Evolutionary conservation across 352 stramenopile species (phyloP).

Genomic region (Pilasporangium apinafurcum): DNA sequence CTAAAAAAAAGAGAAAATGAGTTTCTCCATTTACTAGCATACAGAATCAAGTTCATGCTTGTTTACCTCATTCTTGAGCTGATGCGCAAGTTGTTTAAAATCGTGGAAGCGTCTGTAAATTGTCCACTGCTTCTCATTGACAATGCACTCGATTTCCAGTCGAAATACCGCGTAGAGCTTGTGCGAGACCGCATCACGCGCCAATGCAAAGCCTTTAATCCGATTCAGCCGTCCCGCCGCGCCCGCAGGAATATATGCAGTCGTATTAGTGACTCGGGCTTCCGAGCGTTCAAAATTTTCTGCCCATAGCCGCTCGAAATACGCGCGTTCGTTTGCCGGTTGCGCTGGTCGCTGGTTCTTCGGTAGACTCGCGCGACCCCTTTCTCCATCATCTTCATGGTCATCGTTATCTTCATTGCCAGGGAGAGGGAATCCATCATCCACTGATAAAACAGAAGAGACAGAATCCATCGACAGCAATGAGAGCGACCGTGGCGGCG

Average conservation of each 20-base stretch:
- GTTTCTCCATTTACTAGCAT: too few species aligned
- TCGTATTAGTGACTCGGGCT: constrained; percentile 55
- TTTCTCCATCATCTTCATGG: constrained; percentile 15
- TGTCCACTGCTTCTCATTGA: constrained; percentile 84
- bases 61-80: constrained; percentile 60
- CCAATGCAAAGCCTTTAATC: constrained; percentile 78
- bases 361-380: constrained; percentile 24
- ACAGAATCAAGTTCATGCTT: neutral
- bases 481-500: constrained; percentile 29
- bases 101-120: constrained; percentile 84
- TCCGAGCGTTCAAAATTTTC: constrained; percentile 83
- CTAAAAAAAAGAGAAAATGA: constrained; percentile 8
- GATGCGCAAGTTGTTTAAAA: constrained; percentile 79
- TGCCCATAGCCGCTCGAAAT: constrained; percentile 76
- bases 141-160: constrained; percentile 79
- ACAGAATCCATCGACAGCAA: constrained; percentile 60
- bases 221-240: constrained; percentile 65
- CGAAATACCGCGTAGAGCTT: constrained; percentile 81
- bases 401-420: constrained; percentile 19
- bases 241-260: constrained; percentile 59
- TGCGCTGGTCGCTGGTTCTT: constrained; percentile 73
- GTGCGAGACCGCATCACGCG: constrained; percentile 50
- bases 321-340: constrained; percentile 67
- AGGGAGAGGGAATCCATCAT: constrained; percentile 49
- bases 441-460: constrained; percentile 49